phyloP scores from a whole-genome alignment of 306 rosid genomes.

The Pyrus betulifolia region DNA sequence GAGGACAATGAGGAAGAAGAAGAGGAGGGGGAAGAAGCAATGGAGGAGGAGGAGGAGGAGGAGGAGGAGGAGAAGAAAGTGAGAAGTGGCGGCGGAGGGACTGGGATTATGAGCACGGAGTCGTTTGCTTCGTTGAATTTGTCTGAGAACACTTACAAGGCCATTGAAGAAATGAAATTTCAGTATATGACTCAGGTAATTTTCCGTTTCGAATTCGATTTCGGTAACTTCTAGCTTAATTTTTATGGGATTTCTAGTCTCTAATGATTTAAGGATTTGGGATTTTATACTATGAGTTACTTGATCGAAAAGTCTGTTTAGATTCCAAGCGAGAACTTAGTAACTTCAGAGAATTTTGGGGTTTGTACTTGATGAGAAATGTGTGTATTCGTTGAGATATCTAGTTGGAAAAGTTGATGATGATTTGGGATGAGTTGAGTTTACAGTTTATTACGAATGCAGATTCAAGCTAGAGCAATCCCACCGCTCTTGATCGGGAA shows the following conservation, averaged over 20 bases:
- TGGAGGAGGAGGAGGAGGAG: constrained; percentile 14
- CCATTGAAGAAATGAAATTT: constrained; percentile 55
- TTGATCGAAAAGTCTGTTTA: background rate
- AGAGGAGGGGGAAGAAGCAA: background rate
- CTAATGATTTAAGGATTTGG: background rate
- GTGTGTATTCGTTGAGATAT: background rate
- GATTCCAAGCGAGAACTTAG: background rate
- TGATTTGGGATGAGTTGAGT: background rate
- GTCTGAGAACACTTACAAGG: constrained; percentile 51
- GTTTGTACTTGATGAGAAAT: background rate
- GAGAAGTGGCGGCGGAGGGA: constrained; percentile 15
- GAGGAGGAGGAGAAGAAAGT: constrained; percentile 14
- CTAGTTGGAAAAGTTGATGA: background rate
- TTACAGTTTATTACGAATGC: constrained; percentile 17
- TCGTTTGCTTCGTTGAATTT: constrained; percentile 49
- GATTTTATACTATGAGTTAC: background rate
- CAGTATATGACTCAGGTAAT: constrained; percentile 64
- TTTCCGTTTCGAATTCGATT: background rate
- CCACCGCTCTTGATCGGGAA: constrained; percentile 62
- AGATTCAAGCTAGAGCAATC: constrained; percentile 82
- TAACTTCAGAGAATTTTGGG: background rate
- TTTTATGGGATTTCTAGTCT: background rate
- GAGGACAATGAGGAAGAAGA: background rate
- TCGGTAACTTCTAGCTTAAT: background rate
- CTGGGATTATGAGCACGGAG: constrained; percentile 59